Evolutionary conservation across 306 rosid species (phyloP), one percentile per base, ranked within the genome.

Genomic region (Lathyrus aphaca): DNA sequence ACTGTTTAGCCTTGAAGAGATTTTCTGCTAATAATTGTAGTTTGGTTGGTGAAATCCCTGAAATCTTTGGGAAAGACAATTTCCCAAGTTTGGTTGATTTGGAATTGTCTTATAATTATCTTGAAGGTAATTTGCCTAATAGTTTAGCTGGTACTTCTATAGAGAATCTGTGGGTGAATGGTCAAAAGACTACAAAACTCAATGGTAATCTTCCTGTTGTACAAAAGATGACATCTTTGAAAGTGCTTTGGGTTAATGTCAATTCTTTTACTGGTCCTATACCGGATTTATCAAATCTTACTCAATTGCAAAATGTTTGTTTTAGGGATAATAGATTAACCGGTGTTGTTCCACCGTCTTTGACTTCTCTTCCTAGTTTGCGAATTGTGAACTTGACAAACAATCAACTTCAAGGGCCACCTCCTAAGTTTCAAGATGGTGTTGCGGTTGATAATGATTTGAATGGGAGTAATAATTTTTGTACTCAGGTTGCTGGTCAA

Each of bases 261-360:
- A 94, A 94, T 73, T 42, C 57, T 3, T 94, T 94, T 50, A 84
- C 96, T 0, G 97, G 98, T 70, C 95, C 92, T 18, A 77, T 94
- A 56, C 97, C 98, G 0, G 95, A 94, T 30, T 51, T 88, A 0
- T 77, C 95, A 0, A 81, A 79, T 27, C 83, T 69, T 10, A 58
- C 16, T 19, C 57, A 45, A 3, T 73, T 94, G 13, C 8, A 0
- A 21, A 65, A 59, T 25, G 74, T 86, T 42, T 82, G 80, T 72
- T 68, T 91, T 55, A 81, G 95, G 78, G 92, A 88, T 57, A 90
- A 90, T 67, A 71, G 69, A 39, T 69, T 93, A 14, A 90, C 96
- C 2, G 98, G 97, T 11, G 65, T 87, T 69, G 95, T 94, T 74
- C 96, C 98, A 0, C 13, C 72, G 0, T 81, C 97, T 18, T 79